Percentiles rank a stretch among this genome's conserved stretches.
Conservation (phyloP, 1,139 yeast species). For the Nematodospora anomalae region DNA sequence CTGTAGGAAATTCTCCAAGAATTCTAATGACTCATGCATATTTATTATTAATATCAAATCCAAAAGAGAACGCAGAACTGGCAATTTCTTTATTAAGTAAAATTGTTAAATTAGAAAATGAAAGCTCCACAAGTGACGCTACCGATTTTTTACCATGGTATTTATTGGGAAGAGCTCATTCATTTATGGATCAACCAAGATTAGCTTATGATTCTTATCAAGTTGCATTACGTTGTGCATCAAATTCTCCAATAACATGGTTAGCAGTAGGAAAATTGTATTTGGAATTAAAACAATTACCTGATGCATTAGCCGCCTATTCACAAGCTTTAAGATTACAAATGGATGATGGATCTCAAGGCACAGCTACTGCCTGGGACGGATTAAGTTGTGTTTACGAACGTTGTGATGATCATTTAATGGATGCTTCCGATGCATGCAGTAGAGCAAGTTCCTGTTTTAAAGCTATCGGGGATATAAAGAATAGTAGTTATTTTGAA, state of each 20-base stretch:
- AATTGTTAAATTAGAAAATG: conserved; percentile 32
- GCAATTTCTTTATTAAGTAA: conserved; percentile 41
- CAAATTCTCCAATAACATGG: conserved; percentile 61
- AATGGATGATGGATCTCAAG: conserved; percentile 48
- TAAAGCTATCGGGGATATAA: conserved; percentile 46
- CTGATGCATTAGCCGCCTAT: conserved; percentile 67
- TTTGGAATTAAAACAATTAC: conserved; percentile 56
- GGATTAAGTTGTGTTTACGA: conserved; percentile 65
- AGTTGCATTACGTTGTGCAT: conserved; percentile 54
- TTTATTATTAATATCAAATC: conserved; percentile 33
- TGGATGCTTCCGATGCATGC: conserved; percentile 63
- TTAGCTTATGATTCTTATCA: conserved; percentile 60
- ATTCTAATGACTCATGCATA: conserved; percentile 50
- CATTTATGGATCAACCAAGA: conserved; percentile 46
- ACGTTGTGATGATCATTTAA: conserved; percentile 57
- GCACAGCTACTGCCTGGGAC: conserved; percentile 64
- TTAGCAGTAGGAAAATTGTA: conserved; percentile 63
- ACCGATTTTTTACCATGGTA: conserved; percentile 58
- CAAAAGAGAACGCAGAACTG: conserved; percentile 17
- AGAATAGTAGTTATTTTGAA: conserved; percentile 41
- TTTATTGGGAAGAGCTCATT: conserved; percentile 55
- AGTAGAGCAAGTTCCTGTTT: conserved; percentile 52
- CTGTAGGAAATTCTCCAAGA: conserved; percentile 46
- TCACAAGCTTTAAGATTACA: conserved; percentile 60
- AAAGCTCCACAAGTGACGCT: conserved; percentile 18